Base-by-base conservation (phyloP, 257 asterid species). In the Catharanthus roseus region DNA sequence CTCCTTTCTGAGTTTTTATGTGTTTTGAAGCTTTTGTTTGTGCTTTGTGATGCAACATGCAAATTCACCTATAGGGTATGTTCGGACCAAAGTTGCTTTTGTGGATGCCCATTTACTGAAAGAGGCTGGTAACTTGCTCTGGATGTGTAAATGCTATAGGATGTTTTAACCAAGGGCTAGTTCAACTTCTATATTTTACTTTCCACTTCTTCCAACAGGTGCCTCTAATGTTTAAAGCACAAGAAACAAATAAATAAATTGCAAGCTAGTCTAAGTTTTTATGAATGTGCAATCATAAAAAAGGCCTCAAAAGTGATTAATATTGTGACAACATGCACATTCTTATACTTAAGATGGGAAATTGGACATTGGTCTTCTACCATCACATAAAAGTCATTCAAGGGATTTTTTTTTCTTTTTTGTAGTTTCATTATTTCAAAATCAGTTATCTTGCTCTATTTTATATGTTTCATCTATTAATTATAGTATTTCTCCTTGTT, bases 61-160 rank as follows among this genome's bases (percentile, higher is more conserved):
- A 57, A 79, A 75, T 67, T 86, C 87, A 65, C 83, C 83, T 4
- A 96, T 91, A 82, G 96, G 96, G 69, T 93, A 88, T 81, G 99
- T 91, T 75, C 86, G 75, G 63, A 74, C 79, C 56, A 93, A 93
- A 84, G 95, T 91, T 77, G 95, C 91, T 36, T 88, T 96, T 19
- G 96, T 89, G 77, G 96, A 91, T 81, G 89, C 96, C 68, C 99
- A 93, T 78, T 80, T 93, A 84, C 80, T 93, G 77, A 93, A 87
- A 83, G 97, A 81, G 97, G 99, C 55, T 93, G 99, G 98, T 90
- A 79, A 82, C 93, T n/a, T 85, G 77, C 72, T 68, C 61, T 51
- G 69, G 41, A 76, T 68, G 62, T 69, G 55, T 42, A 77, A 68
- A 19, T 21, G 47, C 21, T 65, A 9, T 47, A 60, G 44, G 23